Percentiles rank a stretch among this genome's conserved stretches.
Conservation (phyloP, 352 stramenopile species). For the Phytophthora citrophthora region DNA sequence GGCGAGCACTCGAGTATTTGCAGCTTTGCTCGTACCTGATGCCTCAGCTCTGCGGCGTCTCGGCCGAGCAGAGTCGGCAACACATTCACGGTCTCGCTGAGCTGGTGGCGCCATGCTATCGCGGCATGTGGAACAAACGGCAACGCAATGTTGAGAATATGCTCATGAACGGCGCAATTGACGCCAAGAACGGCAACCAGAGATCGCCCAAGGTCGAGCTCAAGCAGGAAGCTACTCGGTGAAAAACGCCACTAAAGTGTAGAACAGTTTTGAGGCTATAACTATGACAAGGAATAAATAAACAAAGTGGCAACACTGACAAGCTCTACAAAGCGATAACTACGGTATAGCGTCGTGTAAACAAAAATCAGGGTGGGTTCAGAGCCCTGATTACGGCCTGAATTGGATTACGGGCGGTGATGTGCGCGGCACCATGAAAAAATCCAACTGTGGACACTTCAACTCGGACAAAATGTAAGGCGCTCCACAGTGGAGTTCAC, state of each 20-base stretch:
- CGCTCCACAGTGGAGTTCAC: too few species aligned
- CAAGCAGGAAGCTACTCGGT: constrained; percentile 20
- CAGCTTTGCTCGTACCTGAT: constrained; percentile 64
- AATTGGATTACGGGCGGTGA: too few species aligned
- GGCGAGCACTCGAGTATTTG: constrained; percentile 54
- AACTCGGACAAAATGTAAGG: too few species aligned
- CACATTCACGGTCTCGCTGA: constrained; percentile 56
- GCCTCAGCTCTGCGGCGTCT: constrained; percentile 37
- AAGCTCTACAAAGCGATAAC: background rate
- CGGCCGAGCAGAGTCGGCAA: constrained; percentile 44
- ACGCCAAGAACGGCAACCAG: constrained; percentile 26
- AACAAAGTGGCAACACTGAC: constrained; percentile 6
- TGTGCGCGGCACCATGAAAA: too few species aligned
- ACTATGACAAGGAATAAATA: constrained; percentile 36
- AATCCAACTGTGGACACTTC: too few species aligned
- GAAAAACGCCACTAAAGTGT: constrained; percentile 18
- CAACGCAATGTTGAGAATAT: constrained; percentile 57
- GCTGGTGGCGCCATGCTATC: constrained; percentile 48
- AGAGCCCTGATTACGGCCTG: too few species aligned
- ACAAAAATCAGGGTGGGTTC: background rate
- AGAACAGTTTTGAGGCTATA: constrained; percentile 37
- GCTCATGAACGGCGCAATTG: constrained; percentile 55
- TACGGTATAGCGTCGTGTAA: constrained; percentile 2
- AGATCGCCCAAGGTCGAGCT: constrained; percentile 16
- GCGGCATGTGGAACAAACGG: constrained; percentile 51